Evolutionary conservation across 176 grass and related monocot genomes (phyloP), one percentile per base, ranked within the genome.

Genomic region (Rhipidocladum racemiflorum): DNA sequence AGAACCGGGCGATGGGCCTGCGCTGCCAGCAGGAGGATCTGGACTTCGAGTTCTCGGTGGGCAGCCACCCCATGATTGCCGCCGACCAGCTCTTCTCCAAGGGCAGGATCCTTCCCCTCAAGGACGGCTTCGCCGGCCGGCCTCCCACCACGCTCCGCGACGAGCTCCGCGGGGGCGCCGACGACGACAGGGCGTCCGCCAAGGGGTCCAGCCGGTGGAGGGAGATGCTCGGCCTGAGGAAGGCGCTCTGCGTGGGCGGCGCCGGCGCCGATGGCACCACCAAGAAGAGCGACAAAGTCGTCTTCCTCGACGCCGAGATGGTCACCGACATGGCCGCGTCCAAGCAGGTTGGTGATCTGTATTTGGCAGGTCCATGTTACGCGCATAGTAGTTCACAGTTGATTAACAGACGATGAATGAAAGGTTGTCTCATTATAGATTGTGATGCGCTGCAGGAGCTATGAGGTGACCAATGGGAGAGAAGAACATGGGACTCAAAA

Each of bases 51-150:
- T 99, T 99, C 87, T 91, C 95, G 21, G 91, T 93, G 53, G 87
- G 90, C 20, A 86, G 92, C 85, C 91, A 88, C 76, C 88, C 87
- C 61, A 99, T 95, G 92, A 99, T 93, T 80, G 96, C 91, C 20
- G 96, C 96, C 40, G 96, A 99, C 80, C 89, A 99, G 90, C 93
- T 99, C 83, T 99, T 99, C 89, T 99, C 89, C 79, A 99, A 99
- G 87, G 96, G 96, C 53, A 78, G 91, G 70, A 89, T 99, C 74
- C 82, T 99, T 14, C 92, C 96, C 5, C 79, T 99, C 62, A 95
- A 93, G 86, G 91, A 88, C 45, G 87, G 72, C 46, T 48, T 67
- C 82, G 29, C 43, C 51, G 65, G 25, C 46, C 79, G 82, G 20
- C 76, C 75, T 15, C 40, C 60, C 39, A 78, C 73, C 43, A 94